phyloP scores from a whole-genome alignment of 1,139 yeast genomes.

The Suhomyces ambrosiae region DNA sequence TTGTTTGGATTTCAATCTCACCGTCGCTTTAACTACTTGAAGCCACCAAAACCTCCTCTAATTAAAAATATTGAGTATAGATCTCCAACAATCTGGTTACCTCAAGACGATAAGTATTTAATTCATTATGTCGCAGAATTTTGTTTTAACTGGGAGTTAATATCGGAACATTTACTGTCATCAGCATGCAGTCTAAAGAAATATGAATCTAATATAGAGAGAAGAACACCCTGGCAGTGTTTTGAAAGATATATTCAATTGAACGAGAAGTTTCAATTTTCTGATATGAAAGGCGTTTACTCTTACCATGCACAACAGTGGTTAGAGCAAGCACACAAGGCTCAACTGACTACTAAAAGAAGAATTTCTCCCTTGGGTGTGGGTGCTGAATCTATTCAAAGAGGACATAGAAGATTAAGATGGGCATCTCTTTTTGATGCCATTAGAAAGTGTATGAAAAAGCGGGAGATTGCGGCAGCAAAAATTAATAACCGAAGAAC shows the following conservation, averaged over 20 bases:
- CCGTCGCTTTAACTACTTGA: constrained; percentile 60
- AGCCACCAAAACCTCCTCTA: constrained; percentile 89
- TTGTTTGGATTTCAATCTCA: constrained; percentile 61
- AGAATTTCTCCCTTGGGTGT: constrained; percentile 91
- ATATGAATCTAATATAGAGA: constrained; percentile 83
- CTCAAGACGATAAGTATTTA: constrained; percentile 84
- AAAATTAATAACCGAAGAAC: constrained; percentile 37
- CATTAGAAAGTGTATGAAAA: constrained; percentile 84
- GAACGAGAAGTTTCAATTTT: constrained; percentile 80
- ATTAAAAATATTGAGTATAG: constrained; percentile 75
- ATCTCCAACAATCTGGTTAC: constrained; percentile 94
- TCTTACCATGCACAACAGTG: constrained; percentile 86
- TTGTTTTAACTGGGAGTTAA: constrained; percentile 90
- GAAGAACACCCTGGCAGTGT: constrained; percentile 98
- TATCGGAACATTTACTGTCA: constrained; percentile 73
- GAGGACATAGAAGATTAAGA: constrained; percentile 86
- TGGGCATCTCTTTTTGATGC: constrained; percentile 99
- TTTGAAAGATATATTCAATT: constrained; percentile 94
- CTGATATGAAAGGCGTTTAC: constrained; percentile 85
- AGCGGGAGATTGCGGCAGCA: constrained; percentile 62
- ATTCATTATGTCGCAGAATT: constrained; percentile 83
- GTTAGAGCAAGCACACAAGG: constrained; percentile 88
- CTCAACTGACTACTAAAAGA: constrained; percentile 84
- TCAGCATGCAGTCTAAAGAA: constrained; percentile 59
- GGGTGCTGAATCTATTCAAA: constrained; percentile 84